phyloP scores from a whole-genome alignment of 2,329 filamentous ascomycete genomes.

The Cladophialophora carrionii region DNA sequence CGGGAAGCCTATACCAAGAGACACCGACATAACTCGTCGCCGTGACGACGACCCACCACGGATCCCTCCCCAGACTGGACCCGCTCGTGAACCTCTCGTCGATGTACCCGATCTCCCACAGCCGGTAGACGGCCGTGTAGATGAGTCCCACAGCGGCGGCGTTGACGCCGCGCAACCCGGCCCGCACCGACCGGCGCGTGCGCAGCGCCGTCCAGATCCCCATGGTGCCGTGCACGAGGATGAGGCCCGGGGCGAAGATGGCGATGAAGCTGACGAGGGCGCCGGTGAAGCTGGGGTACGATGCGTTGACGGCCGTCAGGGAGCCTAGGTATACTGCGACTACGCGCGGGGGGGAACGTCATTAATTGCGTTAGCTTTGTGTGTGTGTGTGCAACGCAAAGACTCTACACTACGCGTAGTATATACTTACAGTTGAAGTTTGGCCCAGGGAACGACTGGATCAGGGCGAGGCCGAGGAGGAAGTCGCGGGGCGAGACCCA shows the following conservation, averaged over 20 bases:
- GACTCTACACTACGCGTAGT: neutral
- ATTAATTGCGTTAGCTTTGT: neutral
- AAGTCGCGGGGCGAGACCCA: constrained; percentile 75
- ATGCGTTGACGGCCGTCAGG: constrained; percentile 48
- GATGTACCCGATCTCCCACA: constrained; percentile 66
- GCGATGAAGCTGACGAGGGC: constrained; percentile 56
- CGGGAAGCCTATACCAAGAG: constrained; percentile 52
- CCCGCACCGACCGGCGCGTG: constrained; percentile 54
- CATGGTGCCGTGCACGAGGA: constrained; percentile 40
- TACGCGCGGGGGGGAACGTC: neutral
- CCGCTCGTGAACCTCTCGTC: constrained; percentile 55
- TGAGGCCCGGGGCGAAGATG: constrained; percentile 47
- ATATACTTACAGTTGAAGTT: constrained; percentile 44
- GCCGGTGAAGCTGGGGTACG: constrained; percentile 48
- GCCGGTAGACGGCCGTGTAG: constrained; percentile 66
- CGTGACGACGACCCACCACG: constrained; percentile 67
- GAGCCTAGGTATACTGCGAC: constrained; percentile 62
- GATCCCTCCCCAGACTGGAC: constrained; percentile 59
- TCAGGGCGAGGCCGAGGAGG: constrained; percentile 71
- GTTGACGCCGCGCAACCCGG: constrained; percentile 59
- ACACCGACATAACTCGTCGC: constrained; percentile 55
- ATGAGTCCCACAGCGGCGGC: constrained; percentile 64
- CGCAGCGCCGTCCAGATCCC: constrained; percentile 56
- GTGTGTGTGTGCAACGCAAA: neutral
- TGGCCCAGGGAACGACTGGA: constrained; percentile 70